These are phyloP conservation scores for Neofusicoccum ribis DNA, from an alignment of 2,329 filamentous ascomycete genomes.

Conservation along the genomic window DNA sequence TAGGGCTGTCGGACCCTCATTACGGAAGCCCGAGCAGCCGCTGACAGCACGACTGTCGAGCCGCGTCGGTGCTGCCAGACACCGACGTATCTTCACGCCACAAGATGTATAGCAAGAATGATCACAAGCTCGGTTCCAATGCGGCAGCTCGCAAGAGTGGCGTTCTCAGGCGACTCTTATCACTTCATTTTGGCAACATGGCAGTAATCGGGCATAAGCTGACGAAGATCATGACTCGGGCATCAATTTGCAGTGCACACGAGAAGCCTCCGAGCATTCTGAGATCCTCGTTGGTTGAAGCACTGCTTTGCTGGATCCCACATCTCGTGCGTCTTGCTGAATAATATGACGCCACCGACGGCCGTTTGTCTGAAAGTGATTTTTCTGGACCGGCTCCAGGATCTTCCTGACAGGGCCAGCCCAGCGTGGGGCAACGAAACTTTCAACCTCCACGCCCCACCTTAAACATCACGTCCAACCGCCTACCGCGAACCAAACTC, in stretches of 20 bases:
- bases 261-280: background rate
- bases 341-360: slow-evolving; percentile 2
- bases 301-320: background rate
- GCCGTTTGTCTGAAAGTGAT: background rate
- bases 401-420: background rate
- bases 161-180: background rate
- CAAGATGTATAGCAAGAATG: background rate
- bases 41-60: background rate
- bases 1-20: background rate
- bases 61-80: background rate
- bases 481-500: too few relatives aligned
- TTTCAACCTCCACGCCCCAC: background rate
- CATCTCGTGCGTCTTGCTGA: background rate
- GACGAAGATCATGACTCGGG: background rate
- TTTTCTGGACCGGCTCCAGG: background rate
- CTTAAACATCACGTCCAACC: background rate
- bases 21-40: slow-evolving; percentile 1
- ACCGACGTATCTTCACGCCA: background rate
- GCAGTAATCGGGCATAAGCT: background rate
- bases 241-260: background rate
- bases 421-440: slow-evolving; percentile 4
- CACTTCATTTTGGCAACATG: background rate
- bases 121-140: background rate
- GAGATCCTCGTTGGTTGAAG: background rate
- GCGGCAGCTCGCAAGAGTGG: background rate